A percentile compares a stretch with the other conserved stretches of the same genome.
These are phyloP conservation scores for Eucalyptus cloeziana DNA, from an alignment of 345 rosid species.

Conservation along the genomic window DNA sequence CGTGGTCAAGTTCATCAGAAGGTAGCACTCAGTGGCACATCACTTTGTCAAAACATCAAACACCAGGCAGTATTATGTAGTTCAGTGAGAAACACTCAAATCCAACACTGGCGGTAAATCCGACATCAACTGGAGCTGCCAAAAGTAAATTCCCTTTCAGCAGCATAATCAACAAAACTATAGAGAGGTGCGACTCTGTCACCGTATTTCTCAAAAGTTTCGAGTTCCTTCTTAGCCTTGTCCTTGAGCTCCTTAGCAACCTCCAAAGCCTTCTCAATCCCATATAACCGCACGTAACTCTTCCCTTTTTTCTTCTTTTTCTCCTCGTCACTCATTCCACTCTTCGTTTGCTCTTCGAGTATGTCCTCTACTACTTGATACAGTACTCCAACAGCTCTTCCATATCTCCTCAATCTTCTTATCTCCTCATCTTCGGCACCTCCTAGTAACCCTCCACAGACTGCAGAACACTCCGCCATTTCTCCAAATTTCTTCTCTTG, in stretches of 20 bases:
- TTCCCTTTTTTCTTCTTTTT: slow-evolving; percentile 24
- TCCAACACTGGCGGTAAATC: background rate
- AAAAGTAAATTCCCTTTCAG: slow-evolving; percentile 35
- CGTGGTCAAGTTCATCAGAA: background rate
- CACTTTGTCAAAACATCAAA: background rate
- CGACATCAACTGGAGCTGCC: background rate
- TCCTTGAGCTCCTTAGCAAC: slow-evolving; percentile 55
- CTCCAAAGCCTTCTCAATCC: slow-evolving; percentile 53
- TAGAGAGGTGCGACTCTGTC: slow-evolving; percentile 52
- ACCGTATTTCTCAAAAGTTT: slow-evolving; percentile 54
- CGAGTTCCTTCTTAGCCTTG: slow-evolving; percentile 55
- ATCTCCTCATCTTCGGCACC: slow-evolving; percentile 82
- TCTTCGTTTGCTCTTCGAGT: slow-evolving; percentile 12
- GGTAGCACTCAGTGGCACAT: background rate
- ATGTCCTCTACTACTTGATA: slow-evolving; percentile 79
- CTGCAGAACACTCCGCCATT: slow-evolving; percentile 92
- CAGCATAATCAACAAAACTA: slow-evolving; percentile 83
- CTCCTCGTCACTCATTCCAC: background rate
- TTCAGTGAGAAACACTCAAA: background rate
- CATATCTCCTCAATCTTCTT: slow-evolving; percentile 57
- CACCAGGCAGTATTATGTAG: background rate
- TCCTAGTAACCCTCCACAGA: slow-evolving; percentile 79
- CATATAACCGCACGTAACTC: slow-evolving; percentile 41
- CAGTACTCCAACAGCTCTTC: slow-evolving; percentile 80
- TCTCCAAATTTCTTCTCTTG: slow-evolving; percentile 89